Base-by-base conservation (phyloP, 2,329 filamentous ascomycete species). In the Penicillium sp. region DNA sequence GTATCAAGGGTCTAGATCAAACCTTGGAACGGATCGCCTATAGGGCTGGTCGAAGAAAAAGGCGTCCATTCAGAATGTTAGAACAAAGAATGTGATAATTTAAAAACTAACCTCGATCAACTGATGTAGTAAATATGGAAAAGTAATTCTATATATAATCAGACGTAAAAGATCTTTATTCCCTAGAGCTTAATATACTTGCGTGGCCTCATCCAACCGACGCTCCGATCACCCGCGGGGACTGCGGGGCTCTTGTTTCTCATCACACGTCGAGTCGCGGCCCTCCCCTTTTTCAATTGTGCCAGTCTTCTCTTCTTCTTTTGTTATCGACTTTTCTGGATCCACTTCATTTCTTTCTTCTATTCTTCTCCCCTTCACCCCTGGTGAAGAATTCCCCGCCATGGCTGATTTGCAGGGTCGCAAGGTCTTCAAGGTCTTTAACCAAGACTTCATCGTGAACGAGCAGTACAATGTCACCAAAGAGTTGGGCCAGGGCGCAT, bases 351-450 rank as follows among this genome's bases (percentile, higher is more conserved):
- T 56, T 19, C 50, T 35, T 31, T 48, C 50, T 48, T 52, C 29
- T 24, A 39, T 51, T 35, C 45, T 33, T 59, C 24, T 35, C 48
- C 39, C 52, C 43, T 21, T 43, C 27, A 11, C 27, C 27, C 39
- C 48, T 45, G 19, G 19, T 22, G 39, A n/a, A 41, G 39, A 41
- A 13, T 41, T 43, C 37, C 52, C 56, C 62, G 60, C 56, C 70
- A 87, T 87, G 85, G 76, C 80, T 64, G 84, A 87, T 68, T 76
- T 87, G 60, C 78, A 80, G 62, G 87, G 87, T 73, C 89, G 92
- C 79, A 97, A 96, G 84, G 86, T 93, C 77, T 97, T 96, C 85
- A 96, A 96, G 87, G 93, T 99, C 76, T 99, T 99, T 81, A 97
- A 97, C 83, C 95, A 99, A 75, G 95, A 99, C 81, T 99, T 99